Evolutionary conservation across 177 flowering plant genomes (phyloP).

Genomic region (Vitis hybrid): DNA sequence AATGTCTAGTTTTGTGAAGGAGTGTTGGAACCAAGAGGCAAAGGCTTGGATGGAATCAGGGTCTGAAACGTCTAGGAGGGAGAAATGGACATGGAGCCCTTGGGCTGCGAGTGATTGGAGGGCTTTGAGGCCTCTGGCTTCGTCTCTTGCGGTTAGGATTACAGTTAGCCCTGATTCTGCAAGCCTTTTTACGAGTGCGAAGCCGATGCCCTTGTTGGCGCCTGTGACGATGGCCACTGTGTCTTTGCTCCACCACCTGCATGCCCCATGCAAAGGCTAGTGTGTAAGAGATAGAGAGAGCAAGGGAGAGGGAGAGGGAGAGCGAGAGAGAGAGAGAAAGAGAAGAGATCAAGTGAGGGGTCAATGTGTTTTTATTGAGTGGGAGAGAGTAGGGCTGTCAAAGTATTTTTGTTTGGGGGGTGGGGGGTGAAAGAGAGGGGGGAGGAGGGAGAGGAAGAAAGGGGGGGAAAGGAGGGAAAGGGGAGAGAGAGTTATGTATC

Average conservation of each 20-base stretch:
- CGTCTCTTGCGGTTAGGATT: constrained; percentile 67
- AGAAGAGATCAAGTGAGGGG: neutral
- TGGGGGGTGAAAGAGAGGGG: too few species aligned
- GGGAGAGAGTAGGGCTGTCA: neutral
- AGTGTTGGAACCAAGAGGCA: constrained; percentile 41
- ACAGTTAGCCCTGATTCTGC: constrained; percentile 73
- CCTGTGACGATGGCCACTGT: constrained; percentile 82
- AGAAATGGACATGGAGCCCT: constrained; percentile 46
- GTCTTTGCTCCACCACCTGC: constrained; percentile 79
- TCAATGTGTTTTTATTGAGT: neutral
- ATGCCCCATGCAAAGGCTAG: neutral
- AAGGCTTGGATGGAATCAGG: constrained; percentile 48
- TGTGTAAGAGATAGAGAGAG: neutral
- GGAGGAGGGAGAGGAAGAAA: too few species aligned
- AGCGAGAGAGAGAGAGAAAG: neutral
- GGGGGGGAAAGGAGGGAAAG: too few species aligned
- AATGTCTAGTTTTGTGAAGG: constrained; percentile 52
- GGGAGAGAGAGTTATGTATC: too few species aligned
- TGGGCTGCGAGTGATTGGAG: constrained; percentile 30
- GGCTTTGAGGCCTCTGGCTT: constrained; percentile 46
- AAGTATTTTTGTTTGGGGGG: too few species aligned
- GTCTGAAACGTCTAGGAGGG: constrained; percentile 55
- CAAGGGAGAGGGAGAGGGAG: neutral
- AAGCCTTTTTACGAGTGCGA: constrained; percentile 55
- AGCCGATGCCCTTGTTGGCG: constrained; percentile 87